A percentile compares a stretch with the other conserved stretches of the same genome.
These are phyloP conservation scores for Samsoniella hepiali DNA, from an alignment of 2,329 filamentous ascomycete species.

Conservation along the genomic window DNA sequence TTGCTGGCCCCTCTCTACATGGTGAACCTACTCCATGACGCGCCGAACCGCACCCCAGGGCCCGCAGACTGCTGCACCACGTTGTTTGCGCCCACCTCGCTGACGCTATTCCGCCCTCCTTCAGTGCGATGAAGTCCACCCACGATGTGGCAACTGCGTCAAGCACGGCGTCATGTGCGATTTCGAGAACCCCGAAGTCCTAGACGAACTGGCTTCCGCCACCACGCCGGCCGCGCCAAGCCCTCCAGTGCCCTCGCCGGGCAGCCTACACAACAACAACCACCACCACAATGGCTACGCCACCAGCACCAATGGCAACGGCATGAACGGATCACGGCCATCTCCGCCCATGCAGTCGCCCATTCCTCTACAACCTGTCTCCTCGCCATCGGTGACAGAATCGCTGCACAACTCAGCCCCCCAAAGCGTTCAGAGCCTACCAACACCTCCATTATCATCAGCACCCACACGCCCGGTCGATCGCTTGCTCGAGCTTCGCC, in stretches of 20 bases:
- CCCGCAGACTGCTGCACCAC: neutral
- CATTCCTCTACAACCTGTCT: conserved; percentile 16
- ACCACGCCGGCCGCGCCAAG: conserved; percentile 23
- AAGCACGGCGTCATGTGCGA: conserved; percentile 66
- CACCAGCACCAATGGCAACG: neutral
- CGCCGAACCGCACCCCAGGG: neutral
- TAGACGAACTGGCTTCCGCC: conserved; percentile 42
- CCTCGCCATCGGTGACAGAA: conserved; percentile 24
- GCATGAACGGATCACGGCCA: neutral
- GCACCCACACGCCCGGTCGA: conserved; percentile 26
- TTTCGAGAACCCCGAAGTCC: conserved; percentile 53
- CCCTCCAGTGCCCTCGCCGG: conserved; percentile 26
- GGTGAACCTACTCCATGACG: neutral
- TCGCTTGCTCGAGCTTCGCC: conserved; percentile 54
- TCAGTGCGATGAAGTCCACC: conserved; percentile 64
- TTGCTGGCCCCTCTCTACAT: neutral
- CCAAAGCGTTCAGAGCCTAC: conserved; percentile 12
- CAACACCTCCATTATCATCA: conserved; percentile 15
- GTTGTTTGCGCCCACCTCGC: neutral
- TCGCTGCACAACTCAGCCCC: conserved; percentile 9
- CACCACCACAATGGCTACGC: conserved; percentile 5
- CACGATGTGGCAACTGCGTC: conserved; percentile 61
- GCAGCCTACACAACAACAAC: conserved; percentile 23
- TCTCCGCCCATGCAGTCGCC: conserved; percentile 17
- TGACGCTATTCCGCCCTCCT: neutral